Evolutionary conservation across 31 red algal species (phyloP), one percentile per base, ranked within the genome.

Genomic region (Odonthalia washingtoniensis): DNA sequence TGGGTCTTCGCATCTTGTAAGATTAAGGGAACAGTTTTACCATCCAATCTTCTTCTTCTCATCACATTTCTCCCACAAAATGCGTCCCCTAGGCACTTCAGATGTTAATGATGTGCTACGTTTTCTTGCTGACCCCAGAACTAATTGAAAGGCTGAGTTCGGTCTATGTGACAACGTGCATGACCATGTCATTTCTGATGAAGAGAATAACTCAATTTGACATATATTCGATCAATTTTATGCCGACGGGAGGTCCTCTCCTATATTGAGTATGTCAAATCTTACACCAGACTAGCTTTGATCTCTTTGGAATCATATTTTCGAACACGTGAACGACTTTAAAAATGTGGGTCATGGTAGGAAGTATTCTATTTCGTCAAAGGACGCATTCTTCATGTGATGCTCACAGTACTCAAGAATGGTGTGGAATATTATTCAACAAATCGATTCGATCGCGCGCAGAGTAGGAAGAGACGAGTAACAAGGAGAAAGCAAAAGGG

Each of bases 381-480:
- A 69, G 16, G 62, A 70, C 45, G 34, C 52, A 3, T 44, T 88
- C 34, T 88, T 88, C n/a, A n/a, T 41, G 34, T 88, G 52, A 70
- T n/a, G 35, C 17, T 88, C 4, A 1, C 74, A 16, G 32, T 67
- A 40, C 16, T 80, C 16, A 80, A 88, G 38, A 72, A 88, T 37
- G 46, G 62, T 5, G 84, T 24, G n/a, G n/a, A n/a, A n/a, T n/a
- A n/a, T n/a, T n/a, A n/a, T n/a, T n/a, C n/a, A n/a, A n/a, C n/a
- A n/a, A n/a, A n/a, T n/a, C n/a, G n/a, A n/a, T n/a, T n/a, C n/a
- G n/a, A n/a, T n/a, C n/a, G n/a, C n/a, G n/a, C n/a, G n/a, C n/a
- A n/a, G n/a, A n/a, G n/a, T n/a, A n/a, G n/a, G n/a, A n/a, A n/a
- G n/a, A n/a, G n/a, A n/a, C n/a, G n/a, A n/a, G n/a, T n/a, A n/a